phyloP scores from a whole-genome alignment of 2,329 filamentous ascomycete species.

The Dothideomycetes sp. region DNA sequence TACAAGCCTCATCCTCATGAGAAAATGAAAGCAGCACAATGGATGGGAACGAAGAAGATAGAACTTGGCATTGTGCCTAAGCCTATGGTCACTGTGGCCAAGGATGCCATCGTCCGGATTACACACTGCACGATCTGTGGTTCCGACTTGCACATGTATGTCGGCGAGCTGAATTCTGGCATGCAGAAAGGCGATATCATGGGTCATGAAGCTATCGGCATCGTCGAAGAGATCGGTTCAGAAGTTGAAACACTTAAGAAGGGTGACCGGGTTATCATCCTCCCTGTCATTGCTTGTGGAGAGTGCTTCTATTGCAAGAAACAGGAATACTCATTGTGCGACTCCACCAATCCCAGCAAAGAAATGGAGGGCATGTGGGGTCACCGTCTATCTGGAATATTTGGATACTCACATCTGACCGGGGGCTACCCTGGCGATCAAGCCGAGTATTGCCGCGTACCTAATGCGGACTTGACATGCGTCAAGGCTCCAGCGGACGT shows the following conservation, averaged over 20 bases:
- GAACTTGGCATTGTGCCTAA: constrained; percentile 7
- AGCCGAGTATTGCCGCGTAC: constrained; percentile 25
- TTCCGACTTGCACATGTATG: constrained; percentile 23
- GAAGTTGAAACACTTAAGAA: constrained; percentile 44
- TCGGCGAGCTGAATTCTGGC: constrained; percentile 18
- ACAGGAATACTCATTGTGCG: constrained; percentile 21
- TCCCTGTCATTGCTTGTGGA: constrained; percentile 58
- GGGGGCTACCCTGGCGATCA: constrained; percentile 26
- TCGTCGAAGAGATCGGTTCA: constrained; percentile 48
- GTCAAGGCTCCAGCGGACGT: constrained; percentile 43
- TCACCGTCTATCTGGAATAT: constrained; percentile 37
- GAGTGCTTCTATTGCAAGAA: constrained; percentile 41
- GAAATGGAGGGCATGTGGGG: constrained; percentile 28
- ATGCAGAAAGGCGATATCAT: constrained; percentile 42
- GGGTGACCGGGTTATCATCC: constrained; percentile 63
- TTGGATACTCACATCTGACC: constrained; percentile 26
- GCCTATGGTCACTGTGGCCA: constrained; percentile 21
- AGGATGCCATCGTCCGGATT: constrained; percentile 23
- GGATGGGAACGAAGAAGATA: constrained; percentile 9
- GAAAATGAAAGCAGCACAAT: constrained; percentile 20
- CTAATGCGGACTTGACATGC: constrained; percentile 29
- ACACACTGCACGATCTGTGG: constrained; percentile 24
- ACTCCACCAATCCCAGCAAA: constrained; percentile 12
- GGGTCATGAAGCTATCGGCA: constrained; percentile 61
- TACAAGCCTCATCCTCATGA: constrained; percentile 19